phyloP scores from a whole-genome alignment of 2,329 filamentous ascomycete genomes.

The Ophiosphaerella korrae region DNA sequence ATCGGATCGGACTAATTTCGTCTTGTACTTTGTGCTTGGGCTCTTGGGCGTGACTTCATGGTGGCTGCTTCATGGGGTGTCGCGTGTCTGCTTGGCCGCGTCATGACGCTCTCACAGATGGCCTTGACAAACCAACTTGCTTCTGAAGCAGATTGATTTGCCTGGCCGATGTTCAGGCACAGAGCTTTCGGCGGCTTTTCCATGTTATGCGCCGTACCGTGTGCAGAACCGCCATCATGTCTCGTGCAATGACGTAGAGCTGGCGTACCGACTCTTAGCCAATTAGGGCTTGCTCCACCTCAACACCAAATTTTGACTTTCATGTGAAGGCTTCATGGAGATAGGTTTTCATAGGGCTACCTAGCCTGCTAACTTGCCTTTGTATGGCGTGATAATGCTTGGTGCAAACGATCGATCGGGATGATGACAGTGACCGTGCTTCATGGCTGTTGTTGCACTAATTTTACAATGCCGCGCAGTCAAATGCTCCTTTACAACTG shows the following conservation, averaged over 20 bases:
- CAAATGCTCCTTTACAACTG: too few relatives aligned
- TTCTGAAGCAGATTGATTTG: background rate
- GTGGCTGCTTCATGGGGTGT: conserved; percentile 2
- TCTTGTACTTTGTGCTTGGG: conserved; percentile 1
- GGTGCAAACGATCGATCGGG: too few relatives aligned
- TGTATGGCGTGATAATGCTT: too few relatives aligned
- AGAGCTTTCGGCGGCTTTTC: background rate
- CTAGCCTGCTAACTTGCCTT: too few relatives aligned
- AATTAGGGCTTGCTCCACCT: conserved; percentile 1
- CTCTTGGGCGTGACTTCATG: conserved; percentile 1
- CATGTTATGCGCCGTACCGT: conserved; percentile 8
- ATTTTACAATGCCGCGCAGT: too few relatives aligned
- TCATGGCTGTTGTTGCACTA: too few relatives aligned
- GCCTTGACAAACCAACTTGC: background rate
- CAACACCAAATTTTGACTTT: conserved; percentile 3
- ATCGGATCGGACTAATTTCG: conserved; percentile 17
- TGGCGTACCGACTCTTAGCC: background rate
- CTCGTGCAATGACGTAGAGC: conserved; percentile 12
- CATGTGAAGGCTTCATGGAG: background rate
- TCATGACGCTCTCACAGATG: too few relatives aligned
- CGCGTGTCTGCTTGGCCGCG: conserved; percentile 3
- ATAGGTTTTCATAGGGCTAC: too few relatives aligned
- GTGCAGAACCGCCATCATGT: conserved; percentile 15
- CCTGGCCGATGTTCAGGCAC: conserved; percentile 17
- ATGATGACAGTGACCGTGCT: too few relatives aligned